Evolutionary conservation across 83 land plant species (phyloP).

Genomic region (Picea engelmannii): DNA sequence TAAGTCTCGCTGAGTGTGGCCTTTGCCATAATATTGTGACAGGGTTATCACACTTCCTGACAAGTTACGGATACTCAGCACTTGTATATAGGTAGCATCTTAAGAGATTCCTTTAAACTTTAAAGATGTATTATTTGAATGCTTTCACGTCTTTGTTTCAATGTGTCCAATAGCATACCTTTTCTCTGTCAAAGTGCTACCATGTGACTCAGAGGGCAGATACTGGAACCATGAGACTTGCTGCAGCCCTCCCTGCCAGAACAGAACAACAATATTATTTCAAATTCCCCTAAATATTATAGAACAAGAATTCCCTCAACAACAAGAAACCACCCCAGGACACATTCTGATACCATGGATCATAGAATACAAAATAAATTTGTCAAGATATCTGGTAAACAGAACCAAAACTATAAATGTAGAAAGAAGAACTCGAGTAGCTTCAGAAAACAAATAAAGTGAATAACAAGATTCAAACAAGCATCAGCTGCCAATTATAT

Average conservation of each 20-base stretch:
- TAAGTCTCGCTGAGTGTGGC: too few species aligned
- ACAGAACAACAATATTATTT: not conserved
- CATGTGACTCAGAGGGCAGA: slow-evolving; percentile 57
- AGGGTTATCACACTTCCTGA: too few species aligned
- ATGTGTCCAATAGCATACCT: slow-evolving; percentile 32
- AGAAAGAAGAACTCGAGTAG: not conserved
- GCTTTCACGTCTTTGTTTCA: not conserved
- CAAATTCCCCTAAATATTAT: not conserved
- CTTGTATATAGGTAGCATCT: too few species aligned
- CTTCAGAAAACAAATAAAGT: not conserved
- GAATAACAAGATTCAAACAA: not conserved
- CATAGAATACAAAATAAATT: slow-evolving; percentile 1
- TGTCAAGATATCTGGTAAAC: not conserved
- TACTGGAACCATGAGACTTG: slow-evolving; percentile 76
- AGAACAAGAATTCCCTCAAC: not conserved
- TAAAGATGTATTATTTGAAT: not conserved
- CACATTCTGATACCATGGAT: not conserved
- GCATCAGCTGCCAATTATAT: not conserved
- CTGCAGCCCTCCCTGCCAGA: slow-evolving; percentile 61
- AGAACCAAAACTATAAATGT: not conserved
- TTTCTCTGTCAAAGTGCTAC: slow-evolving; percentile 33
- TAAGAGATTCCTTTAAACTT: too few species aligned
- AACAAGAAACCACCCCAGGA: not conserved
- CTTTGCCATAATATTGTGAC: too few species aligned
- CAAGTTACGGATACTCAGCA: too few species aligned